A percentile compares a stretch with the other conserved stretches of the same genome.
Conservation (phyloP, 768 basidiomycete genomes). For the Daedaleopsis sinensis region DNA sequence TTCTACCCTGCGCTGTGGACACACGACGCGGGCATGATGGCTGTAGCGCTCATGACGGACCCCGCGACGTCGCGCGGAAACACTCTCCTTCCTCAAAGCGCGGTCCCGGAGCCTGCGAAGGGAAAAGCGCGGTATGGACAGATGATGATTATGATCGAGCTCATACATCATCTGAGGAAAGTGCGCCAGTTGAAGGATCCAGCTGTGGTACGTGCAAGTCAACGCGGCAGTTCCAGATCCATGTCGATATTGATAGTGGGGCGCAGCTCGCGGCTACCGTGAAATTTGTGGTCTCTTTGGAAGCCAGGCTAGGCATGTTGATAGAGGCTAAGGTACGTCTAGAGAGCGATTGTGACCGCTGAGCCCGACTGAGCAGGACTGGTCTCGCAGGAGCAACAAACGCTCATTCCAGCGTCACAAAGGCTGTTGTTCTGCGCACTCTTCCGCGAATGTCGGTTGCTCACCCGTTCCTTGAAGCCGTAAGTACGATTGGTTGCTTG, state of each 20-base stretch:
- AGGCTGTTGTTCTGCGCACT: slow-evolving; percentile 62
- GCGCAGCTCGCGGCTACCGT: slow-evolving; percentile 10
- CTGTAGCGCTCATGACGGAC: slow-evolving; percentile 67
- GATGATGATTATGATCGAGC: slow-evolving; percentile 59
- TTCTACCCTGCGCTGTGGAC: slow-evolving; percentile 68
- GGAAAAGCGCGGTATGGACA: slow-evolving; percentile 63
- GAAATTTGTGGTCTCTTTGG: slow-evolving; percentile 56
- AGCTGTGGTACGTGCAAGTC: slow-evolving; percentile 35
- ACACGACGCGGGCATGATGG: slow-evolving; percentile 73
- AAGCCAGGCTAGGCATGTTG: slow-evolving; percentile 55
- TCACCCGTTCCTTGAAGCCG: slow-evolving; percentile 67
- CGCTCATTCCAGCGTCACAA: slow-evolving; percentile 55
- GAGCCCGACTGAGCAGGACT: not conserved
- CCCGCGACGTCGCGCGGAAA: slow-evolving; percentile 15
- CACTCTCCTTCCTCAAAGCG: not conserved
- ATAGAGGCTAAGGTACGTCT: slow-evolving; percentile 57
- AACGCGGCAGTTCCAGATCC: not conserved
- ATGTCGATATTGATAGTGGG: not conserved
- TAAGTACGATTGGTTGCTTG: slow-evolving; percentile 33
- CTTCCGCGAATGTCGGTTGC: slow-evolving; percentile 63
- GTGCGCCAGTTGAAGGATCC: slow-evolving; percentile 47
- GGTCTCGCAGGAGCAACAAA: slow-evolving; percentile 52
- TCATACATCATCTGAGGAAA: slow-evolving; percentile 54
- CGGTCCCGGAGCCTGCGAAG: slow-evolving; percentile 36
- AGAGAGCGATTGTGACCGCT: not conserved